Base-by-base conservation (phyloP, 768 basidiomycete genomes). In the Hygrophoropsis aurantiaca region DNA sequence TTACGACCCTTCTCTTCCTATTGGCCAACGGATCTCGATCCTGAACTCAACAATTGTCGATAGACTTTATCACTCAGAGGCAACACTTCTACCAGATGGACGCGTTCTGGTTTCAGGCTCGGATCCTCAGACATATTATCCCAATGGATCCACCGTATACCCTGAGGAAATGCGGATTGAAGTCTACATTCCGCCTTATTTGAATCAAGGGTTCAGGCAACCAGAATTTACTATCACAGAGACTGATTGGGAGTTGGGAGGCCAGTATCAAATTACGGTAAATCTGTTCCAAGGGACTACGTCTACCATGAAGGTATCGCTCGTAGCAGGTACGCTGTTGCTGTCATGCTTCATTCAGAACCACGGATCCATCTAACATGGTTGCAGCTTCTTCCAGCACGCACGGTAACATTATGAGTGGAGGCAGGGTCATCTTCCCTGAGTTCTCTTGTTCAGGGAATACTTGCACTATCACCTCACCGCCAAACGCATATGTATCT, bases 181-280 rank as follows among this genome's bases (percentile, higher is more conserved):
- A 61, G 82, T 85, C 21, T 97, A 95, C 69, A 78, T 88, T 56
- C 95, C 95, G 5, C 90, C 88, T 13, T 97, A 95, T 65, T 77
- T 91, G 50, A 81, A 68, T 51, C 66, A 78, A 52, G 86, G 86
- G 9, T 67, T 74, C 51, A 61, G 53, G 4, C 86, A 85, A 47
- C 93, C 87, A 0, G 70, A 65, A 35, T 86, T 82, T 61, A 80
- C 73, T 18, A 72, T 87, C 36, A 53, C 73, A 0, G 60, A 71
- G 47, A 78, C 73, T 10, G 87, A 91, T 58, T 90, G 87, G 86
- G 62, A 56, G 0, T 81, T 84, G 23, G 74, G 78, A 0, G 73
- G 74, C 10, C 61, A 62, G n/a, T 80, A 81, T 54, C 59, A 64
- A 2, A 84, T 91, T 53, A 70, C 65, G 0, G 73, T 77, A 44